A percentile compares a stretch with the other conserved stretches of the same genome.
Evolutionary conservation across 768 basidiomycete genomes (phyloP).

Genomic region (Tricholoma bakamatsutake): DNA sequence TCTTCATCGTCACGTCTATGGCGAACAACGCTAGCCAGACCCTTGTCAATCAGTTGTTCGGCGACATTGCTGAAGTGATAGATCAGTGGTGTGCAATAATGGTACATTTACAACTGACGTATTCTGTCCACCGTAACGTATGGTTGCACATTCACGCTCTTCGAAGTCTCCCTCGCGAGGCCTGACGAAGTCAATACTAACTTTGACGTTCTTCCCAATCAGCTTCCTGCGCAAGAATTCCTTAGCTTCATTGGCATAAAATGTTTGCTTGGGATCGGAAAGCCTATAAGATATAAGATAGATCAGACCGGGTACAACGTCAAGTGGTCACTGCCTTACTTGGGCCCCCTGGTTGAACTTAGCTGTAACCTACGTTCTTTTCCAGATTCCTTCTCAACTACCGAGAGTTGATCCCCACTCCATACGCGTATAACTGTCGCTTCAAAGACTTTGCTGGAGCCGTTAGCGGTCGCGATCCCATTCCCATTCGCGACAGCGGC

Average conservation of each 20-base stretch:
- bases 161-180: slow-evolving; percentile 92
- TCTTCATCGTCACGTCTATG: slow-evolving; percentile 96
- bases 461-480: slow-evolving; percentile 38
- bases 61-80: slow-evolving; percentile 69
- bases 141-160: slow-evolving; percentile 86
- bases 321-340: slow-evolving; percentile 34
- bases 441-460: slow-evolving; percentile 56
- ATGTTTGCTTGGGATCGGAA: slow-evolving; percentile 80
- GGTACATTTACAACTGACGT: slow-evolving; percentile 42
- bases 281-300: slow-evolving; percentile 39
- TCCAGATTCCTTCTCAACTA: slow-evolving; percentile 62
- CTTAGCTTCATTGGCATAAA: slow-evolving; percentile 86
- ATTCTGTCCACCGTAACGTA: slow-evolving; percentile 79
- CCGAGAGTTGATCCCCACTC: slow-evolving; percentile 88
- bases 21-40: slow-evolving; percentile 82
- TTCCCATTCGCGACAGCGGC: slow-evolving; percentile 39
- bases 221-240: slow-evolving; percentile 90
- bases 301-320: neutral
- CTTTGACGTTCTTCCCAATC: slow-evolving; percentile 83
- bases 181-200: slow-evolving; percentile 85
- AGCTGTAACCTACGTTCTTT: slow-evolving; percentile 84
- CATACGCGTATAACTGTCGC: slow-evolving; percentile 82
- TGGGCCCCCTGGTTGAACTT: slow-evolving; percentile 83
- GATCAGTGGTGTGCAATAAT: slow-evolving; percentile 1
- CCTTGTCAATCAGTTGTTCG: slow-evolving; percentile 91